Evolutionary conservation across 768 basidiomycete species (phyloP).

Genomic region (Phanerochaete carnosa): DNA sequence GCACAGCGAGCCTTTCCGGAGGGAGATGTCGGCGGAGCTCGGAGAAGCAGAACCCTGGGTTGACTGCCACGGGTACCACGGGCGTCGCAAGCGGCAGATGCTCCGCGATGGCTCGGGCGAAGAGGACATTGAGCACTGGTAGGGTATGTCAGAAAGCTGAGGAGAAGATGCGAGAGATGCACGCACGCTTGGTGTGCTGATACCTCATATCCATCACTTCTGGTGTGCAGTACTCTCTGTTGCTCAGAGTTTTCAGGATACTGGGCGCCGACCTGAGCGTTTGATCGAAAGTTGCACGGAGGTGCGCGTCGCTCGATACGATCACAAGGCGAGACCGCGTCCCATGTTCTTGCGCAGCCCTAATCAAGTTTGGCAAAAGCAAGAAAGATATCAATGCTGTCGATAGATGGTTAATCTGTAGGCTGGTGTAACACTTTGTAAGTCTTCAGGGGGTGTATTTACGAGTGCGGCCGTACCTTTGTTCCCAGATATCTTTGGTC

Average conservation of each 20-base stretch:
- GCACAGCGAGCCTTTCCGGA: background rate
- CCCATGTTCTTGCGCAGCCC: constrained; percentile 29
- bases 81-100: constrained; percentile 27
- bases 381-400: constrained; percentile 37
- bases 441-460: background rate
- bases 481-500: constrained; percentile 28
- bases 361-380: constrained; percentile 40
- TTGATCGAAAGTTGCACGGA: constrained; percentile 5
- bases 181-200: background rate
- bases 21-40: constrained; percentile 22
- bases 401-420: constrained; percentile 47
- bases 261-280: background rate
- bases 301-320: constrained; percentile 41
- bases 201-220: constrained; percentile 1
- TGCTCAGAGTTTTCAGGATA: constrained; percentile 26
- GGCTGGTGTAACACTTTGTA: constrained; percentile 23
- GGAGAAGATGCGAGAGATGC: background rate
- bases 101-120: constrained; percentile 31
- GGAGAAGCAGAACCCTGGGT: constrained; percentile 36
- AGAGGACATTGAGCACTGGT: constrained; percentile 35
- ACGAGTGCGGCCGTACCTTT: constrained; percentile 16
- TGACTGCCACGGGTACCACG: constrained; percentile 28
- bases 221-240: constrained; percentile 26
- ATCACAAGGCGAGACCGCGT: constrained; percentile 29
- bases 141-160: constrained; percentile 9